Evolutionary conservation across 2,329 filamentous ascomycete genomes (phyloP), one percentile per base, ranked within the genome.

Genomic region (Trichoderma asperellum): DNA sequence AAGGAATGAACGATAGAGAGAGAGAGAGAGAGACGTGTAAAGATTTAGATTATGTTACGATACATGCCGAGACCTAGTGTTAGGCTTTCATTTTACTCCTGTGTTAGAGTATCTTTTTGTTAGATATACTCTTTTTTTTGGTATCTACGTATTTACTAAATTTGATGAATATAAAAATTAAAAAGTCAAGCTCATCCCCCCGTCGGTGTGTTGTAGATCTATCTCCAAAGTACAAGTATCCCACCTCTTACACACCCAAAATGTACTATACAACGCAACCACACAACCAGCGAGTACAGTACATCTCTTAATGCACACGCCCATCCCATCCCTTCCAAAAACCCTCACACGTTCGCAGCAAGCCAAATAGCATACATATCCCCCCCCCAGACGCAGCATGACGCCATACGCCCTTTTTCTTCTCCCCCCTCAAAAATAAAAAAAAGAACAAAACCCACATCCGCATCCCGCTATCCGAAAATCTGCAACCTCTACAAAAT

Each of bases 1-100:
- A 43, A 47, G 10, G 24, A 34, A 62, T 32, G 37, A 16, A 64
- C 14, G 18, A 56, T n/a, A 64, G 29, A 53, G n/a, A 49, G 10
- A 61, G 4, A 37, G 29, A 53, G n/a, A 49, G 7, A 34, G 27
- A 27, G 52, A 64, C 8, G 12, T 49, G 58, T 49, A 61, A 56
- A 56, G 29, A 32, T 29, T 43, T 59, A 67, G 55, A 49, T 59
- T 67, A 66, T 32, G 61, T 64, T 64, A 43, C 37, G 49, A 43
- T 49, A 37, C 61, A 64, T 56, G n/a, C n/a, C 24, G 43, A 62
- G 43, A 62, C 21, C 16, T 32, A n/a, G 49, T 52, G 29, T 21
- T 43, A 16, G 35, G 40, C 6, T 16, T 27, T 53, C 4, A 18
- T 10, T 24, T 34, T 37, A n/a, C 37, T 62, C 18, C 40, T n/a